Evolutionary conservation across 768 basidiomycete genomes (phyloP).

Genomic region (Serendipita sp.): DNA sequence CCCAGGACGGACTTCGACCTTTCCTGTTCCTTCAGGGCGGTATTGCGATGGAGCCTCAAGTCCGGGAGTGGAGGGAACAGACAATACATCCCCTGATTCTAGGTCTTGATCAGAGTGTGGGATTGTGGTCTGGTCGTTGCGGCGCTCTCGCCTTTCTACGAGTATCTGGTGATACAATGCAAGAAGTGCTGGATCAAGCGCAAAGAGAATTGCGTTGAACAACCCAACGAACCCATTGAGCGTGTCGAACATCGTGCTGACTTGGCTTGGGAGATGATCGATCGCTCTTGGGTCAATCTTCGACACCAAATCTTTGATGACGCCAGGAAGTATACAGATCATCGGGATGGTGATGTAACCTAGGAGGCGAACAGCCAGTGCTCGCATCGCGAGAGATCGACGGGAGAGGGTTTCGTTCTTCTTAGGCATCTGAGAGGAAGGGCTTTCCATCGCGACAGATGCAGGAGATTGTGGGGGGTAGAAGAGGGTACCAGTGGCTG

Average conservation of each 20-base stretch:
- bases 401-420: not conserved
- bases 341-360: slow-evolving; percentile 8
- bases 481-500: slow-evolving; percentile 5
- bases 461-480: not conserved
- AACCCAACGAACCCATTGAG: slow-evolving; percentile 1
- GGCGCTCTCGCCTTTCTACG: not conserved
- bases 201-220: slow-evolving; percentile 2
- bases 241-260: not conserved
- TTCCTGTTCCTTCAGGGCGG: not conserved
- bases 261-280: not conserved
- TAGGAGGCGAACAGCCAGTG: slow-evolving; percentile 6
- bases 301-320: slow-evolving; percentile 4
- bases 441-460: not conserved
- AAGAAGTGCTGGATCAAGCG: not conserved
- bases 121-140: not conserved
- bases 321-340: slow-evolving; percentile 7
- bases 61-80: not conserved
- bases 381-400: slow-evolving; percentile 5
- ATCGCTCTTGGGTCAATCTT: not conserved
- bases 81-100: not conserved
- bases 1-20: not conserved
- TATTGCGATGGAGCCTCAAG: not conserved
- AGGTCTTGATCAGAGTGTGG: not conserved
- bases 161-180: not conserved
- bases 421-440: not conserved